Percentiles rank a stretch among this genome's conserved stretches.
Conservation (phyloP, 202 grass and related monocot genomes). For the Zizania palustris region DNA sequence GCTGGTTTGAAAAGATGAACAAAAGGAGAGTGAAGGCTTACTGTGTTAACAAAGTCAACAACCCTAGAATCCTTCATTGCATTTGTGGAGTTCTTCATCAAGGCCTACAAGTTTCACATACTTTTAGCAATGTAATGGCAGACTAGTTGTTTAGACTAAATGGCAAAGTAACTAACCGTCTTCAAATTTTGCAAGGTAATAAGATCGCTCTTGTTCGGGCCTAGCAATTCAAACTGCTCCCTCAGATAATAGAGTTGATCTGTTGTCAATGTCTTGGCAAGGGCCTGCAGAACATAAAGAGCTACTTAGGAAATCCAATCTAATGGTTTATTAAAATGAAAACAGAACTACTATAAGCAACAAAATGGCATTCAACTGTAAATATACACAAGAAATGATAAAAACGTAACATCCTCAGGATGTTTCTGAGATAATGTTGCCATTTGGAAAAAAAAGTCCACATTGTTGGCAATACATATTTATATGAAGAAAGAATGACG, state of each 20-base stretch:
- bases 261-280: conserved; percentile 76
- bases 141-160: conserved; percentile 28
- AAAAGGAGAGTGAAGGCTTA: conserved; percentile 36
- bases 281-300: conserved; percentile 61
- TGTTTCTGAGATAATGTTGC: conserved; percentile 19
- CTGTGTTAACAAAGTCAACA: conserved; percentile 81
- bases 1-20: conserved; percentile 18
- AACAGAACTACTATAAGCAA: conserved; percentile 5
- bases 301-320: conserved; percentile 37
- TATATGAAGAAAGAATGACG: conserved; percentile 22
- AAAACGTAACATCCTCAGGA: not conserved
- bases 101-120: conserved; percentile 57
- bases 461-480: not conserved
- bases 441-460: not conserved
- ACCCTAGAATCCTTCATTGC: conserved; percentile 78
- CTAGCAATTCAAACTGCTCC: conserved; percentile 75
- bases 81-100: conserved; percentile 60
- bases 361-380: conserved; percentile 13
- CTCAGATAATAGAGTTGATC: conserved; percentile 72
- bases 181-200: conserved; percentile 93
- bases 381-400: conserved; percentile 22
- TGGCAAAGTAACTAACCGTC: conserved; percentile 52
- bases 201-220: conserved; percentile 71
- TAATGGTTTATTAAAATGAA: conserved; percentile 9
- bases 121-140: conserved; percentile 26